These are phyloP conservation scores for Annulohypoxylon stygium DNA, from an alignment of 495 filamentous ascomycete species.

Conservation along the genomic window DNA sequence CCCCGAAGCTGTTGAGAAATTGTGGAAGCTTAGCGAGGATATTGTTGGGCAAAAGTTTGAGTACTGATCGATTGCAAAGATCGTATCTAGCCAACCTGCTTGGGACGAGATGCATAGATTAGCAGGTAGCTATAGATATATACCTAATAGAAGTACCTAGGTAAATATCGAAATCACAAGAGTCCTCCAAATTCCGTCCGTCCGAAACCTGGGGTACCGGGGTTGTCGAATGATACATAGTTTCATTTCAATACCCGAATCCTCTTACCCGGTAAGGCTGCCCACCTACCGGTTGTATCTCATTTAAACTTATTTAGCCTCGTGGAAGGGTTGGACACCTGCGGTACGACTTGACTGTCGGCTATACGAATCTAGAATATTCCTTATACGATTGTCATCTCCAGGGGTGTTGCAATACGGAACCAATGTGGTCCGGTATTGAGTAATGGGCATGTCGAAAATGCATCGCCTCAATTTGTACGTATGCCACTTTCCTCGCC, in stretches of 20 bases:
- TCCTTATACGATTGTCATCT: not conserved
- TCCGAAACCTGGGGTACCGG: conserved; percentile 1
- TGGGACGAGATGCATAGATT: not conserved
- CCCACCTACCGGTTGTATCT: not conserved
- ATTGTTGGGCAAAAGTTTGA: conserved; percentile 61
- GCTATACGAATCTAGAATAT: conserved; percentile 22
- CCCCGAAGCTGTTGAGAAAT: conserved; percentile 55
- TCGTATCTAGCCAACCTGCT: not conserved
- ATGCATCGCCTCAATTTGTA: too few species aligned
- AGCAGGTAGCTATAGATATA: too few species aligned
- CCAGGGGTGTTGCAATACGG: too few species aligned
- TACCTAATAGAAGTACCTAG: too few species aligned
- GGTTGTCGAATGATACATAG: not conserved
- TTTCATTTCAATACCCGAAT: not conserved
- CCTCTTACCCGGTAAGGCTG: conserved; percentile 6
- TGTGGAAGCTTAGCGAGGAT: conserved; percentile 65
- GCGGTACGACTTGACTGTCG: conserved; percentile 1
- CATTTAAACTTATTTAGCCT: conserved; percentile 19
- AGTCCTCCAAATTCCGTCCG: not conserved
- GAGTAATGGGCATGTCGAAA: not conserved
- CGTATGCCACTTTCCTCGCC: not conserved
- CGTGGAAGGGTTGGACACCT: conserved; percentile 3
- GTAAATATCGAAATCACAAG: not conserved
- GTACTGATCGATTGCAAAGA: conserved; percentile 21
- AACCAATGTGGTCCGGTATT: too few species aligned